Evolutionary conservation across 176 grass and related monocot species (phyloP).

Genomic region (Raddia guianensis): DNA sequence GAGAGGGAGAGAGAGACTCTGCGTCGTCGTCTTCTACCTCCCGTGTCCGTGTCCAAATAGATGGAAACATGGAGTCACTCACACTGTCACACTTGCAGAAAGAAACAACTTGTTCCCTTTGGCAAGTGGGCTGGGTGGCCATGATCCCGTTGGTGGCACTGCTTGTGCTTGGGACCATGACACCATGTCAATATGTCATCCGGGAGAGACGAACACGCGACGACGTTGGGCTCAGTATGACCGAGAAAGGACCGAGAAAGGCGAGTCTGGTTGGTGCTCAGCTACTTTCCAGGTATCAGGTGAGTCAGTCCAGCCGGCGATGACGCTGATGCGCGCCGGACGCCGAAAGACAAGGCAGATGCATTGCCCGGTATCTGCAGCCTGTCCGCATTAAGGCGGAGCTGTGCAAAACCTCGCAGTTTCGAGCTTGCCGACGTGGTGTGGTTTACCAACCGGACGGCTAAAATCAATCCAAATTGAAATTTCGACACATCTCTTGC

Average conservation of each 20-base stretch:
- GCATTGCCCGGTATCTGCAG: not conserved
- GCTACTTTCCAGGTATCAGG: constrained; percentile 17
- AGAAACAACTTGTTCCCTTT: constrained; percentile 28
- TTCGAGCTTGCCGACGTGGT: no score
- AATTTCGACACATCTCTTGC: no score
- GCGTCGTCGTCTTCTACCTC: not conserved
- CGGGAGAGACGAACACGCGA: constrained; percentile 27
- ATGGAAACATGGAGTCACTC: constrained; percentile 14
- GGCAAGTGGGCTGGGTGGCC: constrained; percentile 30
- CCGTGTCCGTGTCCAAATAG: not conserved
- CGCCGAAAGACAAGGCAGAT: not conserved
- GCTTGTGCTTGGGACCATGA: constrained; percentile 2
- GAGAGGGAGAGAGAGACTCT: not conserved
- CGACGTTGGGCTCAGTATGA: not conserved
- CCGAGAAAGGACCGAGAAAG: not conserved
- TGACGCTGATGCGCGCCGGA: not conserved
- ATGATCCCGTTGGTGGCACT: not conserved
- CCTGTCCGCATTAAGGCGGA: not conserved
- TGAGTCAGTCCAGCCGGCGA: constrained; percentile 32
- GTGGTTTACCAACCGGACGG: no score
- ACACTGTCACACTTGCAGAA: constrained; percentile 7
- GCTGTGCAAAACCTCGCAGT: no score
- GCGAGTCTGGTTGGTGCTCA: not conserved
- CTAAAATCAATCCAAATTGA: no score
- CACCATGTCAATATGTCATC: constrained; percentile 15